phyloP scores from a whole-genome alignment of 192 early-diverging fungal genomes.

The Spizellomyces sp. region DNA sequence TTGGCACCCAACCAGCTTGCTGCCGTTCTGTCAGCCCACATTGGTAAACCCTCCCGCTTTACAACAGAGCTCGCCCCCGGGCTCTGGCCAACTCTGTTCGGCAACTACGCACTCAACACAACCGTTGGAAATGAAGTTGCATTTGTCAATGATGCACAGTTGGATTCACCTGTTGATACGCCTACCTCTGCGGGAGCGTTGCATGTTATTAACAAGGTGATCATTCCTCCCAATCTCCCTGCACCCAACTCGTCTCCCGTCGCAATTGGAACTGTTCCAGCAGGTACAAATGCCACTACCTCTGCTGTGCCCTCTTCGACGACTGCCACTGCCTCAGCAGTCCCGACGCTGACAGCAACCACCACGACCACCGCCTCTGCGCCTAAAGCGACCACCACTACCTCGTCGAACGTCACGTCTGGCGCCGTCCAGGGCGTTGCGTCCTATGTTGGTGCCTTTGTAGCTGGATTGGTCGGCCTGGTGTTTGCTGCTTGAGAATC shows the following conservation, averaged over 20 bases:
- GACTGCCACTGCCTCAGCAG: not conserved
- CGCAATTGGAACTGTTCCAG: not conserved
- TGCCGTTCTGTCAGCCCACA: slow-evolving; percentile 37
- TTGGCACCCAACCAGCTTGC: slow-evolving; percentile 34
- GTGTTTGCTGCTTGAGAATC: not conserved
- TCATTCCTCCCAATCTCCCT: slow-evolving; percentile 21
- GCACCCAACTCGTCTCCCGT: not conserved
- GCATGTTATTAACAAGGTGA: slow-evolving; percentile 30
- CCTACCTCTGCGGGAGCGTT: slow-evolving; percentile 28
- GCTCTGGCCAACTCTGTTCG: not conserved
- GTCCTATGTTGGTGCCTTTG: slow-evolving; percentile 4
- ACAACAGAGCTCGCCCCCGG: slow-evolving; percentile 12
- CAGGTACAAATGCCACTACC: slow-evolving; percentile 2
- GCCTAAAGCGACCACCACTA: not conserved
- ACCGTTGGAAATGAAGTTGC: slow-evolving; percentile 7
- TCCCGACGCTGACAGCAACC: not conserved
- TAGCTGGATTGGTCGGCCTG: slow-evolving; percentile 10
- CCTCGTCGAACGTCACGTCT: not conserved
- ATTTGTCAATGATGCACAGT: slow-evolving; percentile 2
- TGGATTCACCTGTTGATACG: slow-evolving; percentile 19
- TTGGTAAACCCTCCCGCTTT: slow-evolving; percentile 22
- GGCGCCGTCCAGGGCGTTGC: not conserved
- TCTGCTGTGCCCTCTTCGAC: slow-evolving; percentile 1
- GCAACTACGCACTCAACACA: slow-evolving; percentile 1
- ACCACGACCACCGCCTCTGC: not conserved